These are phyloP conservation scores for Daucus carota DNA, from an alignment of 129 eudicot genomes.

Conservation along the genomic window DNA sequence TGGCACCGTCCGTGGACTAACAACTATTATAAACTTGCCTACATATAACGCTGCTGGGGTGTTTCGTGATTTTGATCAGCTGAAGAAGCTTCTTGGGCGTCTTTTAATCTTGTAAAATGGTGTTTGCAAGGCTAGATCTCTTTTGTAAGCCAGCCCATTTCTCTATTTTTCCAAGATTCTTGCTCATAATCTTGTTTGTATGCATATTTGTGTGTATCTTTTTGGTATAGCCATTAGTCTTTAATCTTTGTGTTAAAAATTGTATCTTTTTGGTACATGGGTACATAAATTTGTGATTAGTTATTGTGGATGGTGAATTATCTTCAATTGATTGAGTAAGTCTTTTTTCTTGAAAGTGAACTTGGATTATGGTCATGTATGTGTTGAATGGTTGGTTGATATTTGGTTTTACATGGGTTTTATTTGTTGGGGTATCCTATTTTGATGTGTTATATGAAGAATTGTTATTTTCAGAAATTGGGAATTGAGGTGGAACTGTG, in stretches of 20 bases:
- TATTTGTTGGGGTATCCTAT: neutral
- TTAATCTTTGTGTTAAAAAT: neutral
- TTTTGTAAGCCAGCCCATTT: slow-evolving; percentile 2
- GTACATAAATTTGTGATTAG: neutral
- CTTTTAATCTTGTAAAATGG: neutral
- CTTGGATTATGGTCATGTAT: neutral
- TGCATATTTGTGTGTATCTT: neutral
- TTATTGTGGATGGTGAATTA: neutral
- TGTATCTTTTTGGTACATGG: neutral
- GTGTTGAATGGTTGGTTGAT: neutral
- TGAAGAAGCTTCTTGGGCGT: neutral
- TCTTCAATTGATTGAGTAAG: neutral
- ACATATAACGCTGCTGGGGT: neutral
- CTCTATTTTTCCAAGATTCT: neutral
- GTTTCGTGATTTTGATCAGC: neutral
- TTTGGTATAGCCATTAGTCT: neutral
- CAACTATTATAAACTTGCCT: too few relatives aligned
- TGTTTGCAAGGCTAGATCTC: neutral
- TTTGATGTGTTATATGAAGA: neutral
- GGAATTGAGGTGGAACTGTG: neutral
- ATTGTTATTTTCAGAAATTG: neutral
- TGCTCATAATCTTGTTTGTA: neutral
- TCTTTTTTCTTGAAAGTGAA: neutral
- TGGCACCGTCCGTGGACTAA: neutral
- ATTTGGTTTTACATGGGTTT: neutral